These are phyloP conservation scores for Populus tomentosa DNA, from an alignment of 441 rosid genomes.

Conservation along the genomic window DNA sequence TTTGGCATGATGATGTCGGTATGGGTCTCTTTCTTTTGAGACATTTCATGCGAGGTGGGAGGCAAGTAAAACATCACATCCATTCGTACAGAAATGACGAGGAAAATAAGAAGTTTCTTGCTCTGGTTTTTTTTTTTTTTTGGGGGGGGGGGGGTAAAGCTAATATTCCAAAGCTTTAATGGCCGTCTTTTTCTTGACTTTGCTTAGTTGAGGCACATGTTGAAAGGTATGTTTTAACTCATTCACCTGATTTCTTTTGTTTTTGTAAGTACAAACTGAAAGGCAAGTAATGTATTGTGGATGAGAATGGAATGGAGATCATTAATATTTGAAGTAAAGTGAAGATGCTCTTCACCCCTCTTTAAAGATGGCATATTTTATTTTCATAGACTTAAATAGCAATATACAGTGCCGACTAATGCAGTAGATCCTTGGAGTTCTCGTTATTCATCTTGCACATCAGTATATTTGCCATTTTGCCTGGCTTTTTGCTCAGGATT, in stretches of 20 bases:
- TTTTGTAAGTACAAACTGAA: background rate
- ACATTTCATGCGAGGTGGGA: background rate
- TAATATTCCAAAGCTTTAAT: background rate
- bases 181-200: background rate
- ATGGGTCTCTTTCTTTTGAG: background rate
- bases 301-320: background rate
- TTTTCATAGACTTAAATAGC: background rate
- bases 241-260: background rate
- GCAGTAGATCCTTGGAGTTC: background rate
- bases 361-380: background rate
- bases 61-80: background rate
- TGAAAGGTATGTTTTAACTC: background rate
- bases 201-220: background rate
- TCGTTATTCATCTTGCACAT: background rate
- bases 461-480: background rate
- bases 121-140: no score
- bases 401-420: background rate
- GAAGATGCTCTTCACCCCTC: background rate
- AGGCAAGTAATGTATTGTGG: background rate
- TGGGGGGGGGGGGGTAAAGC: background rate
- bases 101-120: background rate
- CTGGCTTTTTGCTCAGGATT: background rate
- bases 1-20: conserved; percentile 1
- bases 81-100: background rate
- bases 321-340: background rate